Percentiles rank a stretch among this genome's conserved stretches.
Evolutionary conservation across 2,329 filamentous ascomycete species (phyloP).

Genomic region (Sordariomycetes sp.): DNA sequence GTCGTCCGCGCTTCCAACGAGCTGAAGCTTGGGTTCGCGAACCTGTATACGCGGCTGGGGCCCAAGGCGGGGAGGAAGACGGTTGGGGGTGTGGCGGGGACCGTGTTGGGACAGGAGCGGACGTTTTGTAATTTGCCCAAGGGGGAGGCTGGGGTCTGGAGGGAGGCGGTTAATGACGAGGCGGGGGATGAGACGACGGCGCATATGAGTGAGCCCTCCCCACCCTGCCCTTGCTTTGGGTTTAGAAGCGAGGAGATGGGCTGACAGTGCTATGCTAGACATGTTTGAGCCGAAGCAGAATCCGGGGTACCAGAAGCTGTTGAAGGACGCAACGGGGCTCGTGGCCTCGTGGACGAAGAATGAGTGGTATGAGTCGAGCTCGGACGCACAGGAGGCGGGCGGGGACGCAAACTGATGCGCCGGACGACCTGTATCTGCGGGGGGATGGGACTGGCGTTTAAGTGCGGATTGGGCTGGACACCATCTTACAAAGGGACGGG

Average conservation of each 20-base stretch:
- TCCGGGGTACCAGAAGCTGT: slow-evolving; percentile 55
- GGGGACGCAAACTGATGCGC: background rate
- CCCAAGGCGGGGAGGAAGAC: slow-evolving; percentile 44
- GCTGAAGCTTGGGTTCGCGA: slow-evolving; percentile 63
- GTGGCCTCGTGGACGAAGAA: slow-evolving; percentile 52
- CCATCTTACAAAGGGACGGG: background rate
- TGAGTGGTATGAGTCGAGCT: slow-evolving; percentile 50
- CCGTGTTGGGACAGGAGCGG: slow-evolving; percentile 54
- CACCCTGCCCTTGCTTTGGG: background rate
- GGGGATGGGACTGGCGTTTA: background rate
- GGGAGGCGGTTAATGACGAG: slow-evolving; percentile 62
- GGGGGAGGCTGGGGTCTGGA: slow-evolving; percentile 46
- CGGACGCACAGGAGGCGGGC: background rate
- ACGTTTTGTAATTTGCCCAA: slow-evolving; percentile 82
- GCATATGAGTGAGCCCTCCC: slow-evolving; percentile 49
- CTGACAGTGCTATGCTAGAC: slow-evolving; percentile 19
- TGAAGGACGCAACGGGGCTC: slow-evolving; percentile 50
- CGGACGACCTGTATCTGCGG: background rate
- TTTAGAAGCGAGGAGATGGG: background rate
- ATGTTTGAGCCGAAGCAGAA: slow-evolving; percentile 67
- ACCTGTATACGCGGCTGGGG: slow-evolving; percentile 79
- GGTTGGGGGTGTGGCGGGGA: slow-evolving; percentile 30
- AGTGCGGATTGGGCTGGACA: background rate
- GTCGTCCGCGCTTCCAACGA: slow-evolving; percentile 53
- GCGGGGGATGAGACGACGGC: slow-evolving; percentile 68